Conservation (phyloP, 192 early-diverging fungal genomes). For the Coemansia javaensis region DNA sequence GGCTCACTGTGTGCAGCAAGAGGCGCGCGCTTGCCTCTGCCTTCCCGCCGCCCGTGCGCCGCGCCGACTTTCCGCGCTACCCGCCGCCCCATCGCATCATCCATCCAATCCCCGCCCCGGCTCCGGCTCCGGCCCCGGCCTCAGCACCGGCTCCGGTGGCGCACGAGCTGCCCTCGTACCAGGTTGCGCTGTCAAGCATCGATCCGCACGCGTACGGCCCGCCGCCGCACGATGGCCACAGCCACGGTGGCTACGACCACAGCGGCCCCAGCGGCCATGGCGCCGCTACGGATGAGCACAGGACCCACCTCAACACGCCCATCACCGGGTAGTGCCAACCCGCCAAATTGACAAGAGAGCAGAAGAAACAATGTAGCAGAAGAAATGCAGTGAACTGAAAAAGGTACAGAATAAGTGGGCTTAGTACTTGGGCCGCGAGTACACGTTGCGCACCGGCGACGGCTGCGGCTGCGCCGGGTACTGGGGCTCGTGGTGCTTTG, state of each 20-base stretch:
- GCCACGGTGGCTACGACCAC: constrained; percentile 2
- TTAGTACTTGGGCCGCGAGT: no score
- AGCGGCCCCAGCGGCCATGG: no score
- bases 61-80: no score
- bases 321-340: constrained; percentile 17
- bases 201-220: not conserved
- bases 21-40: not conserved
- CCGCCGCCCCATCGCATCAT: no score
- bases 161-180: constrained; percentile 4
- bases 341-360: no score
- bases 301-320: constrained; percentile 35
- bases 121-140: not conserved
- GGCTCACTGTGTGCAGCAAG: constrained; percentile 42
- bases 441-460: not conserved
- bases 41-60: not conserved
- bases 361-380: no score
- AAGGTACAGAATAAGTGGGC: no score
- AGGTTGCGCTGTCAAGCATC: not conserved
- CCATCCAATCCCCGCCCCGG: not conserved
- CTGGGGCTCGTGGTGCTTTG: no score
- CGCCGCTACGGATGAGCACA: no score
- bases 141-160: not conserved
- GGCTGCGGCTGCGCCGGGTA: no score
- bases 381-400: no score
- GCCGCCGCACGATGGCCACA: not conserved